A percentile compares a stretch with the other conserved stretches of the same genome.
Conservation (phyloP, 352 stramenopile species). For the Ophiocytium majus region DNA sequence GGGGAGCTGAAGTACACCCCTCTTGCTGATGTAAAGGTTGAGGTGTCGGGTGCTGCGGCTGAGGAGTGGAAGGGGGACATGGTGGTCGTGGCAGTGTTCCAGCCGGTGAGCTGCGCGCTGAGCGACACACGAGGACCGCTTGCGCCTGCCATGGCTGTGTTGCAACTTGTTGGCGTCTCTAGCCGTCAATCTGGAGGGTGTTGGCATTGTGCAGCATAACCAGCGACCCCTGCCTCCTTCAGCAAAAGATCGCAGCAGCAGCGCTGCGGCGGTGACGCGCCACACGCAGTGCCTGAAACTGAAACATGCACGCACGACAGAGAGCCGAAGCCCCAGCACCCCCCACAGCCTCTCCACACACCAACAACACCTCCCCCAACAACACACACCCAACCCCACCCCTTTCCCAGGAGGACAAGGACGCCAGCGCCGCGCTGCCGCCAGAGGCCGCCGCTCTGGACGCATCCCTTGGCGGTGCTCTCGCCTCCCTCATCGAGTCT, state of each 20-base stretch:
- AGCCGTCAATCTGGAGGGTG: neutral
- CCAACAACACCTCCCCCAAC: too few relatives aligned
- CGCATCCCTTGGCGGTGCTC: slow-evolving; percentile 21
- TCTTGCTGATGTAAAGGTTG: neutral
- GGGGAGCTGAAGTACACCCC: neutral
- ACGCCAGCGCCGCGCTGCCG: slow-evolving; percentile 28
- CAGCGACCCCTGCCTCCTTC: neutral
- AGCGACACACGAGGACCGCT: neutral
- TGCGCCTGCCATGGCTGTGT: neutral
- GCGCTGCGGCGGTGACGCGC: neutral
- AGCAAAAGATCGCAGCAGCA: neutral
- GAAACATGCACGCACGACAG: too few relatives aligned
- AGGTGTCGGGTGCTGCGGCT: neutral
- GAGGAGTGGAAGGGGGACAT: slow-evolving; percentile 35
- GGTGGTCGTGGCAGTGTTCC: slow-evolving; percentile 34
- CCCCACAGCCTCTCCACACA: too few relatives aligned
- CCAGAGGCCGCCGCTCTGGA: slow-evolving; percentile 17
- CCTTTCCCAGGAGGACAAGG: slow-evolving; percentile 50
- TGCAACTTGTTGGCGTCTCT: neutral
- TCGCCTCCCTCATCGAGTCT: slow-evolving; percentile 12
- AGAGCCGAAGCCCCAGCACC: too few relatives aligned
- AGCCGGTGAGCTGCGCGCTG: slow-evolving; percentile 13
- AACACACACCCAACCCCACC: too few relatives aligned
- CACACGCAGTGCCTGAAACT: neutral
- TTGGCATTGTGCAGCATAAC: neutral